Conservation (phyloP, 2,329 filamentous ascomycete genomes). For the Alternaria consortialis region DNA sequence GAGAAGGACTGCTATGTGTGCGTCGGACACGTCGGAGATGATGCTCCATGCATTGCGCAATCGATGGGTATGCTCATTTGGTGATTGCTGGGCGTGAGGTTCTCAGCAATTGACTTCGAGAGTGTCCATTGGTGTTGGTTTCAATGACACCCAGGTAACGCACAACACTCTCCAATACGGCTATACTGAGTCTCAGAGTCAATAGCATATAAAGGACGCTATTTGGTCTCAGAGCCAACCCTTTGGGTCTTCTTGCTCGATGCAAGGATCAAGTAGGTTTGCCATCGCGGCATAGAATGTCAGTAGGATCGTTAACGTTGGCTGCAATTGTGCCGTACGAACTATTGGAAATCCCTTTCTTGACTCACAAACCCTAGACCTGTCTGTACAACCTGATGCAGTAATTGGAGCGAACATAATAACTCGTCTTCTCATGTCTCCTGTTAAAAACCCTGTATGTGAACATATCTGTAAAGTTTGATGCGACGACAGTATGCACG, state of each 20-base stretch:
- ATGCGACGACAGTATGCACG: neutral
- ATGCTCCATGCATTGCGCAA: neutral
- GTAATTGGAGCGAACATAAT: neutral
- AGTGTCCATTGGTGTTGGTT: neutral
- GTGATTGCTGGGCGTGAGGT: neutral
- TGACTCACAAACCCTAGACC: neutral
- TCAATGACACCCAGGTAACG: neutral
- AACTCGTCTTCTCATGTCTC: neutral
- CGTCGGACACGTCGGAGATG: neutral
- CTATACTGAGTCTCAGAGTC: neutral
- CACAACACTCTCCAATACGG: neutral
- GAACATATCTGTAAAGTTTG: neutral
- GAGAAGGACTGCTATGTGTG: neutral
- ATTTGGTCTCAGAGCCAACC: neutral
- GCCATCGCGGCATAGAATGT: neutral
- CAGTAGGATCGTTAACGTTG: neutral
- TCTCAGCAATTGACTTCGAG: neutral
- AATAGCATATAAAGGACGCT: neutral
- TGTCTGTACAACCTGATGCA: neutral
- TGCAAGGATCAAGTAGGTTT: neutral
- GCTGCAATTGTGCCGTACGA: conserved; percentile 1
- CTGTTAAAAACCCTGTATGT: neutral
- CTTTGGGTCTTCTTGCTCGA: neutral
- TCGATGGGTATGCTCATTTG: neutral
- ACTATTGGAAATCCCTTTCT: conserved; percentile 3